Conservation (phyloP, 352 stramenopile species). For the Globisporangium megalacanthum region DNA sequence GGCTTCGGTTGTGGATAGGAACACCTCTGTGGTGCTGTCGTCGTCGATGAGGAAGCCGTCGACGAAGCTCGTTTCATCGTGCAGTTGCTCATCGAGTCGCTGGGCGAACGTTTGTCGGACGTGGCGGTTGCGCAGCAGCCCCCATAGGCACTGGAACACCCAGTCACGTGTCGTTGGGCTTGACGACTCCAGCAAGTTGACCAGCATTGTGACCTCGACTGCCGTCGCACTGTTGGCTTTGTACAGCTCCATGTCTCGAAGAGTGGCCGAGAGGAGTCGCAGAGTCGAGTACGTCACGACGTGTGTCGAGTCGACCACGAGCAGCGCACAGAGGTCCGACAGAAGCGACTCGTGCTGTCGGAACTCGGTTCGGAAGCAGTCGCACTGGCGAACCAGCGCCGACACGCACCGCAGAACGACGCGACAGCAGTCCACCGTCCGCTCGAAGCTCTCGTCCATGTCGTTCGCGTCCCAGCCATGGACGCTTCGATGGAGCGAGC, state of each 20-base stretch:
- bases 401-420: neutral
- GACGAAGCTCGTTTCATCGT: neutral
- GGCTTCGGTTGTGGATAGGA: neutral
- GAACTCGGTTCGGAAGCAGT: neutral
- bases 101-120: neutral
- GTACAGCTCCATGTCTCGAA: neutral
- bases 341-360: neutral
- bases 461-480: no score
- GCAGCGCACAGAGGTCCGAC: neutral
- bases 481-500: no score
- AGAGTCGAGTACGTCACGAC: neutral
- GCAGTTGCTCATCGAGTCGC: neutral
- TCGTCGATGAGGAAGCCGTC: neutral
- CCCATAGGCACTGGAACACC: neutral
- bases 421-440: neutral
- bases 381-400: neutral
- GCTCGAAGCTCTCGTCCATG: neutral
- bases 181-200: neutral
- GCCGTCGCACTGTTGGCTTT: neutral
- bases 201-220: neutral
- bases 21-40: no score
- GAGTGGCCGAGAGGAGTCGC: neutral
- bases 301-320: neutral
- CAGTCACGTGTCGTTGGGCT: neutral
- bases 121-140: neutral